Conservation (phyloP, 1,284 basidiomycete genomes). For the Moniliella sp. region DNA sequence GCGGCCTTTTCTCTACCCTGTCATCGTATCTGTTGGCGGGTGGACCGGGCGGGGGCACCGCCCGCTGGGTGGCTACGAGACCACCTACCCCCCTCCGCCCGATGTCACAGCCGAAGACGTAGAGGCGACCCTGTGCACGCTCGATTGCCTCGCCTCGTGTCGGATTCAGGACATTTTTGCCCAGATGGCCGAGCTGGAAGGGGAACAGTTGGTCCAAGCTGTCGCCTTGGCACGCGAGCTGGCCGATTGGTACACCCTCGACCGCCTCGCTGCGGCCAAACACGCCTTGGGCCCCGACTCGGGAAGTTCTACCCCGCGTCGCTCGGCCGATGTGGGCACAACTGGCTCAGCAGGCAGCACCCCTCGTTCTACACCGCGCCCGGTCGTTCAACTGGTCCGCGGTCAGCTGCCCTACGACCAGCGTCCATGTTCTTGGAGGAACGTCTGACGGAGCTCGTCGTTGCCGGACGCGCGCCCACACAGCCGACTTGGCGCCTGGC, state of each 20-base stretch:
- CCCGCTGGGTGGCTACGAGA: neutral
- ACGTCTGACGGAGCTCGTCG: neutral
- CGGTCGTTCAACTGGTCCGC: too few species aligned
- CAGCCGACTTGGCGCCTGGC: too few species aligned
- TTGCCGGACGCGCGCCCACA: too few species aligned
- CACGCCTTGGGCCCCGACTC: too few species aligned
- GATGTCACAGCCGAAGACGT: constrained; percentile 57
- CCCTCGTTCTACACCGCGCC: too few species aligned
- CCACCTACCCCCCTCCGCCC: constrained; percentile 44
- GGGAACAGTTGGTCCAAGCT: constrained; percentile 50
- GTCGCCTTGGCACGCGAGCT: constrained; percentile 35
- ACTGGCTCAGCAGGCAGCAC: too few species aligned
- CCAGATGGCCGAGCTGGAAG: constrained; percentile 55
- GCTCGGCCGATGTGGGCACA: too few species aligned
- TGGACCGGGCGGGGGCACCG: constrained; percentile 55
- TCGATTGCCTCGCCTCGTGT: constrained; percentile 85
- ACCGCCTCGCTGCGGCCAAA: too few species aligned
- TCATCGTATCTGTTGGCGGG: constrained; percentile 94
- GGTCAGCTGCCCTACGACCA: neutral
- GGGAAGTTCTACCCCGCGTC: too few species aligned
- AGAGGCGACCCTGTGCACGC: constrained; percentile 77
- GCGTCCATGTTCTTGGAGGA: neutral
- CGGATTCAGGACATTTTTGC: constrained; percentile 77
- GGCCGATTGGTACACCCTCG: neutral
- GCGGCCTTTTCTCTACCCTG: constrained; percentile 74